Conservation (phyloP, 2,329 filamentous ascomycete species). For the Talaromyces sp. region DNA sequence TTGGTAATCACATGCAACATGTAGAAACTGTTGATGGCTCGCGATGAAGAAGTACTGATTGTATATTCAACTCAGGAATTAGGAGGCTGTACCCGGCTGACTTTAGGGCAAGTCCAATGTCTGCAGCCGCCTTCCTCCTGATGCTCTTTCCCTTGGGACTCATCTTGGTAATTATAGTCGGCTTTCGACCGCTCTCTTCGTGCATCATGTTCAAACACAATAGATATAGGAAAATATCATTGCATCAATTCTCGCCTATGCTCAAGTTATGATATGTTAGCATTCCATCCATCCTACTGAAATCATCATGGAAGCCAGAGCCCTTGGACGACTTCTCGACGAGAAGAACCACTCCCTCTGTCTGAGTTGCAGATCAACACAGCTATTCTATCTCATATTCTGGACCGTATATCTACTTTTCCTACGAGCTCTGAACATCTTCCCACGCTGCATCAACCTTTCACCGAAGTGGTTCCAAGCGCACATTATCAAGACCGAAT, state of each 20-base stretch:
- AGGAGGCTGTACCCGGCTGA: background rate
- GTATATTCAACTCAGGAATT: background rate
- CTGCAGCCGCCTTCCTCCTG: background rate
- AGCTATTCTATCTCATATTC: slow-evolving; percentile 3
- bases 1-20: slow-evolving; percentile 6
- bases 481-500: slow-evolving; percentile 4
- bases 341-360: slow-evolving; percentile 2
- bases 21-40: background rate
- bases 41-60: background rate
- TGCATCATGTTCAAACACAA: background rate
- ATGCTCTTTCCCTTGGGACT: background rate
- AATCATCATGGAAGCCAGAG: slow-evolving; percentile 6
- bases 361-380: slow-evolving; percentile 5
- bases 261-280: background rate
- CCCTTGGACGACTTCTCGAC: background rate
- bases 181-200: background rate
- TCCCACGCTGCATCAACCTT: background rate
- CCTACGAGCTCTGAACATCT: background rate
- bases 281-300: background rate
- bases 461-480: background rate
- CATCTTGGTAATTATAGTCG: background rate
- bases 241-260: slow-evolving; percentile 1
- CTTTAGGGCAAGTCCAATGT: background rate
- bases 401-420: slow-evolving; percentile 8
- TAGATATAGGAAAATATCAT: background rate